Conservation (phyloP, 2,329 filamentous ascomycete species). For the Fusarium liriodendri region DNA sequence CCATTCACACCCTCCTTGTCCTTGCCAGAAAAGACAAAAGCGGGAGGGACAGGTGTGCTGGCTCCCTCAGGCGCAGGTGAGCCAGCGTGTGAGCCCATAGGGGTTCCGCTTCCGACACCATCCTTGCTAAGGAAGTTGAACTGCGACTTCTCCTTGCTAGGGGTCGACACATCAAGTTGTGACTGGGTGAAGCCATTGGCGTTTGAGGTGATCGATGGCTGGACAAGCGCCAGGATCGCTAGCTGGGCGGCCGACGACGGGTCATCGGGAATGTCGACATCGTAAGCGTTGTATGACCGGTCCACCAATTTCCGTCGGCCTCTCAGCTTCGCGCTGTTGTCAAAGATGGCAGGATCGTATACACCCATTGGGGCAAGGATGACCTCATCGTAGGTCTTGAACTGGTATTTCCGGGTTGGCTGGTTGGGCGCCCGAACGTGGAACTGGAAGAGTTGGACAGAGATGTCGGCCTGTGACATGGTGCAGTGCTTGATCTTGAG, state of each 20-base stretch:
- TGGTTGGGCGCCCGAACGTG: constrained; percentile 89
- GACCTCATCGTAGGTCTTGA: constrained; percentile 97
- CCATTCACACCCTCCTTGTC: constrained; percentile 58
- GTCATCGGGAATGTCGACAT: constrained; percentile 87
- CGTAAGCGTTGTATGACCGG: constrained; percentile 93
- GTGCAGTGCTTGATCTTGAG: constrained; percentile 94
- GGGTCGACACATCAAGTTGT: constrained; percentile 65
- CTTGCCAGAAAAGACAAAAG: constrained; percentile 64
- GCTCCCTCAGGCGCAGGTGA: constrained; percentile 86
- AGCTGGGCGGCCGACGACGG: constrained; percentile 87
- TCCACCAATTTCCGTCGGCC: constrained; percentile 85
- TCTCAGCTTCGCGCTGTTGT: constrained; percentile 81
- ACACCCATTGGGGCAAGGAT: constrained; percentile 96
- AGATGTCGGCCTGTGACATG: constrained; percentile 89
- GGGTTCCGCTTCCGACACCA: constrained; percentile 80
- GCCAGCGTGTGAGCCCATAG: constrained; percentile 85
- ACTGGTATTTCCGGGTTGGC: constrained; percentile 91
- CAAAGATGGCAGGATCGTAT: constrained; percentile 89
- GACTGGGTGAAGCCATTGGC: constrained; percentile 57
- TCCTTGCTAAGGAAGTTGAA: constrained; percentile 76
- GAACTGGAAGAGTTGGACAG: constrained; percentile 89
- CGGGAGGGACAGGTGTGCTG: constrained; percentile 72
- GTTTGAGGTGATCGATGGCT: constrained; percentile 65
- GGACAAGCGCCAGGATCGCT: constrained; percentile 69
- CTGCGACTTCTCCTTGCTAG: constrained; percentile 72